Evolutionary conservation across 1,284 basidiomycete species (phyloP).

Genomic region (Megacollybia platyphylla): DNA sequence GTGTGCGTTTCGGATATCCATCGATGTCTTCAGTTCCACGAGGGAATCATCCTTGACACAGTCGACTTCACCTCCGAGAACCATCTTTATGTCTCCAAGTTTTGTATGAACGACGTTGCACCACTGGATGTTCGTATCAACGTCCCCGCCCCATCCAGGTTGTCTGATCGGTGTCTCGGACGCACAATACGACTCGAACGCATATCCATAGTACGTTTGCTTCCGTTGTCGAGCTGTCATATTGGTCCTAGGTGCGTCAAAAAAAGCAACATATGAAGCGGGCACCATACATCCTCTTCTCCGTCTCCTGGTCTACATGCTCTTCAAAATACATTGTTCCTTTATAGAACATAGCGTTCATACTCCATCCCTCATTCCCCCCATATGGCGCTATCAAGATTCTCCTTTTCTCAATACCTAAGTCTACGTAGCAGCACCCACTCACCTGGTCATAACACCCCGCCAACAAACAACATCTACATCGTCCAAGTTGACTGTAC

Average conservation of each 20-base stretch:
- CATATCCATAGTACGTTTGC: slow-evolving; percentile 67
- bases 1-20: slow-evolving; percentile 54
- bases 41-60: slow-evolving; percentile 77
- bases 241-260: slow-evolving; percentile 33
- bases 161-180: slow-evolving; percentile 26
- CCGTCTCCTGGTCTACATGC: slow-evolving; percentile 41
- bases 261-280: background rate
- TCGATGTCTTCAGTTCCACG: slow-evolving; percentile 90
- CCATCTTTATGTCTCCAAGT: slow-evolving; percentile 64
- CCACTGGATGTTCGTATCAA: slow-evolving; percentile 95
- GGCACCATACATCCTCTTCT: slow-evolving; percentile 43
- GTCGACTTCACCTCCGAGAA: slow-evolving; percentile 93
- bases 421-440: background rate
- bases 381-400: slow-evolving; percentile 74
- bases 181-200: slow-evolving; percentile 83
- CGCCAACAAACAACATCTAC: slow-evolving; percentile 72
- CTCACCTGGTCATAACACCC: slow-evolving; percentile 84
- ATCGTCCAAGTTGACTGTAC: slow-evolving; percentile 16
- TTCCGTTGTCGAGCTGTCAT: slow-evolving; percentile 45
- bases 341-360: slow-evolving; percentile 75
- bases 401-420: slow-evolving; percentile 21
- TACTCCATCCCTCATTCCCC: slow-evolving; percentile 68
- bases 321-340: slow-evolving; percentile 82
- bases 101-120: slow-evolving; percentile 88
- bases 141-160: slow-evolving; percentile 71